phyloP scores from a whole-genome alignment of 176 grass and related monocot species.

The Ensete ventricosum region DNA sequence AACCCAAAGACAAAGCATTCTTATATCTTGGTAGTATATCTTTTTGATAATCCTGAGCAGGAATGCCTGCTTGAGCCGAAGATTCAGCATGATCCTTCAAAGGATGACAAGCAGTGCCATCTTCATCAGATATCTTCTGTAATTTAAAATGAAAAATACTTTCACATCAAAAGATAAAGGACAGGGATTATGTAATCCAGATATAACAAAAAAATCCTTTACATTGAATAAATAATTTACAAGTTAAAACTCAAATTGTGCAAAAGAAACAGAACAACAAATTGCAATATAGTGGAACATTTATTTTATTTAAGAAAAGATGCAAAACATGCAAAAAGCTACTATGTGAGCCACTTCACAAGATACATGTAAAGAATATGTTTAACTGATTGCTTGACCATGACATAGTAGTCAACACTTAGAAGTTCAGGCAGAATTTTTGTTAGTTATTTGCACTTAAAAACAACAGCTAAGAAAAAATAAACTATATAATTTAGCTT shows the following conservation, averaged over 20 bases:
- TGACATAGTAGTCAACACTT: neutral
- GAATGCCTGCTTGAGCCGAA: conserved; percentile 29
- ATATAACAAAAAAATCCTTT: neutral
- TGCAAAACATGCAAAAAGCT: neutral
- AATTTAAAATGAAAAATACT: conserved; percentile 10
- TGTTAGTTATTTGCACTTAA: neutral
- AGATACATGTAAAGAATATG: neutral
- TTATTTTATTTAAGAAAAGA: neutral
- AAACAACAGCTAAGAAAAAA: neutral
- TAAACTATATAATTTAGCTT: neutral
- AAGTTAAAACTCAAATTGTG: neutral
- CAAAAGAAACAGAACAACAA: neutral
- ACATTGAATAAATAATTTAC: neutral
- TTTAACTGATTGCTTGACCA: neutral
- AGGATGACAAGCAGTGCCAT: conserved; percentile 9
- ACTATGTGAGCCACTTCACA: neutral
- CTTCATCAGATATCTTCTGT: conserved; percentile 50
- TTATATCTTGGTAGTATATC: conserved; percentile 88
- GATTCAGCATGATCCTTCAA: conserved; percentile 18
- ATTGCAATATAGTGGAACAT: neutral
- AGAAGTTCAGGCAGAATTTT: neutral
- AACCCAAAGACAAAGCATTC: conserved; percentile 43
- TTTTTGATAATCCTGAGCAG: conserved; percentile 71
- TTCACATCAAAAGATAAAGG: neutral
- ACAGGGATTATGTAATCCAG: neutral